Evolutionary conservation across 768 basidiomycete species (phyloP).

Genomic region (Phanerodontia chrysosporium): DNA sequence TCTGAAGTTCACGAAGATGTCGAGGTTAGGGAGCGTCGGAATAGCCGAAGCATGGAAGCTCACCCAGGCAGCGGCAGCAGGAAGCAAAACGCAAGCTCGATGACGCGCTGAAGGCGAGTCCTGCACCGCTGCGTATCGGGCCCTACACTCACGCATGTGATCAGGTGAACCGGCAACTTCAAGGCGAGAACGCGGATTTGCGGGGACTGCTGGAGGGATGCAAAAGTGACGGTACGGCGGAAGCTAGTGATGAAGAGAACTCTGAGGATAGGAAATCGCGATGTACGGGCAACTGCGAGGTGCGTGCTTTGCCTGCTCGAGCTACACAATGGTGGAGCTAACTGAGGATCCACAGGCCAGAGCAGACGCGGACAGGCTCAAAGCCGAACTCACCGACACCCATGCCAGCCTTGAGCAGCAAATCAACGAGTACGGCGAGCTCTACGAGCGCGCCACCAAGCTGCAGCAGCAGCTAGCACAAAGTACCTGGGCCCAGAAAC

Average conservation of each 20-base stretch:
- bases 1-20: too few species aligned
- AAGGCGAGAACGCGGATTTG: not conserved
- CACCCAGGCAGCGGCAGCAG: too few species aligned
- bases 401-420: not conserved
- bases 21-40: too few species aligned
- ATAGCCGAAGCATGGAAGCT: too few species aligned
- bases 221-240: not conserved
- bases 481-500: not conserved
- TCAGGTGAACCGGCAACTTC: not conserved
- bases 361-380: not conserved
- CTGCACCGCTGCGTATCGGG: too few species aligned
- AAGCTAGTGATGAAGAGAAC: too few species aligned
- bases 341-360: not conserved
- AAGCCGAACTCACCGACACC: not conserved
- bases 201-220: not conserved
- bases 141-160: not conserved
- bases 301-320: too few species aligned
- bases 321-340: too few species aligned
- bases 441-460: not conserved
- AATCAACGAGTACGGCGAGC: not conserved
- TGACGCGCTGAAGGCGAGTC: too few species aligned
- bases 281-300: too few species aligned
- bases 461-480: not conserved
- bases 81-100: too few species aligned
- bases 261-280: too few species aligned